Base-by-base conservation (phyloP, 139 green algal genomes). In the Coelastrella sp. region DNA sequence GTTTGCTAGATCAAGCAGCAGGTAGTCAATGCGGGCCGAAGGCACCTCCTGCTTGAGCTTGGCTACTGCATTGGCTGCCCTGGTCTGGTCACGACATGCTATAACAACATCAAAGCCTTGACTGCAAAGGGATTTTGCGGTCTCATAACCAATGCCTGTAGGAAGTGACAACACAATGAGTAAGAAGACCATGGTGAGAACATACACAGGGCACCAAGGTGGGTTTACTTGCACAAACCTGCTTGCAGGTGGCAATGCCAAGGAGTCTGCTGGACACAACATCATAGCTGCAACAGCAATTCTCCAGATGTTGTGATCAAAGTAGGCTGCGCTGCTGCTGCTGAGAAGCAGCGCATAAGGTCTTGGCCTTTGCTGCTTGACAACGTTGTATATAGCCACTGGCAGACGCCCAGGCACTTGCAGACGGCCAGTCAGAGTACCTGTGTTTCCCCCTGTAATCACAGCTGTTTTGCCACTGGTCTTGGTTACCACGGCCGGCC, bases 131-230 rank as follows among this genome's bases (percentile, higher is more conserved):
- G 84, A 90, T 72, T 94, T 94, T 7, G 96, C 96, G 1, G 96
- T 96, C 78, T 97, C 93, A 65, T 95, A 96, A 0, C 96, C 96
- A 24, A 98, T 98, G 82, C 95, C 94, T 86, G 92, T 90, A 75
- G 9, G 22, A 4, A 19, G 58, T 7, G 10, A 74, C 22, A 17
- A 79, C 25, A 22, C 73, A 49, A 75, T 75, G 66, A 75, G 66
- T 20, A 24, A 19, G 66, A 19, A 75, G 19, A 75, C 35, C 35
- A 49, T 49, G 35, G 35, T 49, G 35, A 49, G 35, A 49, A 49
- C 35, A 49, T 49, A 5, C 35, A 49, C 35, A 49, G 35, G 35
- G 35, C 35, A 49, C 35, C 35, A 49, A 49, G 35, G 35, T 49
- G 35, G 35, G 35, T 49, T 49, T 49, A 49, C 35, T 49, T 49